phyloP scores from a whole-genome alignment of 345 rosid genomes.

The Kandelia obovata region DNA sequence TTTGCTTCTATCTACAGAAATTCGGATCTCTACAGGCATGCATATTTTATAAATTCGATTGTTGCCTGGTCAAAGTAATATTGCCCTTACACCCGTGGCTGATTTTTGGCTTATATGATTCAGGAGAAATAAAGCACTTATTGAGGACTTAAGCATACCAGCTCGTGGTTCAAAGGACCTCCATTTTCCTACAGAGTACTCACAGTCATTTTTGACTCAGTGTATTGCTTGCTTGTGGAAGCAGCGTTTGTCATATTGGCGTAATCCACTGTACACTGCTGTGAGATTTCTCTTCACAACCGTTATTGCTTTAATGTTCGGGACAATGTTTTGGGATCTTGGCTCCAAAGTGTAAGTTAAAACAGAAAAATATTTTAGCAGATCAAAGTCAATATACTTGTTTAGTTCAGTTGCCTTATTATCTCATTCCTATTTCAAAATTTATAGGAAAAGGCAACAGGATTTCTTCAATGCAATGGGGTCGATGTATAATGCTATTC shows the following conservation, averaged over 20 bases:
- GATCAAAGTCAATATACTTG: neutral
- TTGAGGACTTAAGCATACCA: constrained; percentile 48
- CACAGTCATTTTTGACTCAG: constrained; percentile 53
- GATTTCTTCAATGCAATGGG: constrained; percentile 70
- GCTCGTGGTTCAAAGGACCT: constrained; percentile 56
- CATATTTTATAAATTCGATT: neutral
- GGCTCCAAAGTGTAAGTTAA: constrained; percentile 56
- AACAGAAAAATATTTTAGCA: neutral
- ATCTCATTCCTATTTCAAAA: neutral
- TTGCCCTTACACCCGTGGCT: too few species aligned
- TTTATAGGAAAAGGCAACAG: constrained; percentile 39
- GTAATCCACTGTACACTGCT: constrained; percentile 68
- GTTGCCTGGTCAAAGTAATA: neutral
- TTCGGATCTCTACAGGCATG: constrained; percentile 42
- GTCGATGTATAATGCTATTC: constrained; percentile 62
- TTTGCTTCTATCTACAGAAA: constrained; percentile 43
- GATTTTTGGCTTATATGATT: neutral
- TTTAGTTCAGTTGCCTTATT: neutral
- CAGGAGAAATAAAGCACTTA: constrained; percentile 53
- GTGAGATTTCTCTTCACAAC: constrained; percentile 60
- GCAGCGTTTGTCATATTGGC: constrained; percentile 72
- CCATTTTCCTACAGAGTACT: constrained; percentile 47
- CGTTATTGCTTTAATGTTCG: constrained; percentile 54
- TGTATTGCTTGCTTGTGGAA: constrained; percentile 70
- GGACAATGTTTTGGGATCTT: constrained; percentile 67